Conservation (phyloP, 257 asterid species). For the Solanum pennellii region DNA sequence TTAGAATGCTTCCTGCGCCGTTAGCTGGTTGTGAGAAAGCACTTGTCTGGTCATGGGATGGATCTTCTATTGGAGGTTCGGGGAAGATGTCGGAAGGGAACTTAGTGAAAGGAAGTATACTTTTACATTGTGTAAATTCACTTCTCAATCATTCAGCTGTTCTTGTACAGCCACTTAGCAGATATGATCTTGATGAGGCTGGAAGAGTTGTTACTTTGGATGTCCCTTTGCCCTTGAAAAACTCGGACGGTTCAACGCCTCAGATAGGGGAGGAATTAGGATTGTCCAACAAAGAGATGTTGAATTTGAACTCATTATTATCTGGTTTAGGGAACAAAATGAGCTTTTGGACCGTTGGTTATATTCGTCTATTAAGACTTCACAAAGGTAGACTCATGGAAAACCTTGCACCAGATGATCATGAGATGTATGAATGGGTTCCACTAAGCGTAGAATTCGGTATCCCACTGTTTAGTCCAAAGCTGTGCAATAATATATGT, state of each 20-base stretch:
- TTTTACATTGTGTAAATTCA: slow-evolving; percentile 87
- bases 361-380: slow-evolving; percentile 70
- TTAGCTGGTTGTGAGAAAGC: slow-evolving; percentile 98
- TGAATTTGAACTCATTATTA: slow-evolving; percentile 47
- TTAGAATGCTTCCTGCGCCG: slow-evolving; percentile 95
- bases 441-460: slow-evolving; percentile 88
- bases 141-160: slow-evolving; percentile 88
- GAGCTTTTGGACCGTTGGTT: slow-evolving; percentile 78
- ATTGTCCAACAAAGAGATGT: slow-evolving; percentile 37
- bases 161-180: slow-evolving; percentile 87
- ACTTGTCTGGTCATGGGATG: slow-evolving; percentile 97
- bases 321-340: slow-evolving; percentile 51
- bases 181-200: slow-evolving; percentile 65
- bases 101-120: slow-evolving; percentile 81
- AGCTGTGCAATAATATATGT: slow-evolving; percentile 70
- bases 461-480: slow-evolving; percentile 87
- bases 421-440: slow-evolving; percentile 84
- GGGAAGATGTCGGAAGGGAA: slow-evolving; percentile 91
- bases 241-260: slow-evolving; percentile 78
- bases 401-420: slow-evolving; percentile 25
- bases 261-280: slow-evolving; percentile 77
- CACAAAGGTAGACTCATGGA: slow-evolving; percentile 51
- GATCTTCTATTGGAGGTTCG: slow-evolving; percentile 71
- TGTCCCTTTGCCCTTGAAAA: slow-evolving; percentile 84
- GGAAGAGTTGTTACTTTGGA: slow-evolving; percentile 66